Percentiles rank a stretch among this genome's conserved stretches.
Evolutionary conservation across 1,139 yeast species (phyloP).

Genomic region (Pichia sp.): DNA sequence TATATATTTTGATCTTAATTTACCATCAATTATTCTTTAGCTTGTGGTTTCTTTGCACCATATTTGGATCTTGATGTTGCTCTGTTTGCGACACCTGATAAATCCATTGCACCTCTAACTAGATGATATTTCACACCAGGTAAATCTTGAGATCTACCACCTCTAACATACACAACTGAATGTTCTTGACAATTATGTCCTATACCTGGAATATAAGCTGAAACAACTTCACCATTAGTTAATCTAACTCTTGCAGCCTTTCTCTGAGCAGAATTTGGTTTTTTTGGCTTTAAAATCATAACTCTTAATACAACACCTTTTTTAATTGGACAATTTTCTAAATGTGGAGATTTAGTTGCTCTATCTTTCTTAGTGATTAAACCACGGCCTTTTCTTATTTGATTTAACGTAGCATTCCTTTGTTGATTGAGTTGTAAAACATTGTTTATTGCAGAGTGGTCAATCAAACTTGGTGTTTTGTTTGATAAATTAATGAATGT

Average conservation of each 20-base stretch:
- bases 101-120: slow-evolving; percentile 89
- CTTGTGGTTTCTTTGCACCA: slow-evolving; percentile 84
- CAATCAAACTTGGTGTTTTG: not conserved
- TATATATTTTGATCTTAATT: too few relatives aligned
- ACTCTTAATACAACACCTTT: slow-evolving; percentile 95
- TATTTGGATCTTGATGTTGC: slow-evolving; percentile 85
- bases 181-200: slow-evolving; percentile 99
- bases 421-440: slow-evolving; percentile 31
- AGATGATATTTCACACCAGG: slow-evolving; percentile 97
- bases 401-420: slow-evolving; percentile 65
- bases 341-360: slow-evolving; percentile 68
- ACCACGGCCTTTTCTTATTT: slow-evolving; percentile 60
- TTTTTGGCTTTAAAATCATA: slow-evolving; percentile 92
- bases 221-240: slow-evolving; percentile 80
- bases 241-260: slow-evolving; percentile 94
- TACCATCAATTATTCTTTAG: slow-evolving; percentile 30
- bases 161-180: slow-evolving; percentile 90
- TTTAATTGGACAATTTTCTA: slow-evolving; percentile 73
- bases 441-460: not conserved
- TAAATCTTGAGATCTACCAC: slow-evolving; percentile 96
- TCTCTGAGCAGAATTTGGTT: slow-evolving; percentile 97
- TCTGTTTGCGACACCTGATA: slow-evolving; percentile 93
- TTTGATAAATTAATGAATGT: slow-evolving; percentile 15
- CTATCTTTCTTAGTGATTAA: slow-evolving; percentile 43
- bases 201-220: slow-evolving; percentile 97